A percentile compares a stretch with the other conserved stretches of the same genome.
Conservation (phyloP, 2,329 filamentous ascomycete species). For the Monosporascus sp. region DNA sequence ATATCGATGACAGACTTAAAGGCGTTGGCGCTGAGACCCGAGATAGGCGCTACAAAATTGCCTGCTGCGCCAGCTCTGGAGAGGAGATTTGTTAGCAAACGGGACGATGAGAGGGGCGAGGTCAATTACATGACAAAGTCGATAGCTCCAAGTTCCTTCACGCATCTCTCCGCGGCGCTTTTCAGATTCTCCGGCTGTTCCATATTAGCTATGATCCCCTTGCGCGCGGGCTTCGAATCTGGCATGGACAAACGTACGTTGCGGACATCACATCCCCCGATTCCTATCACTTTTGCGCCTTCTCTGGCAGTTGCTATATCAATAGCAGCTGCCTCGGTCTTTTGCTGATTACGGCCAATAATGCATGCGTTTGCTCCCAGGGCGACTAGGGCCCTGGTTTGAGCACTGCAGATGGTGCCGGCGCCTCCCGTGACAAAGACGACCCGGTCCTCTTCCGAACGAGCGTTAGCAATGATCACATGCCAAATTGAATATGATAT, state of each 20-base stretch:
- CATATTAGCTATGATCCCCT: not conserved
- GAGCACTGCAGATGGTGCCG: slow-evolving; percentile 88
- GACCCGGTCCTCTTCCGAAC: slow-evolving; percentile 67
- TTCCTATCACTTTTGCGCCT: slow-evolving; percentile 80
- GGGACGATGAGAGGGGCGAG: not conserved
- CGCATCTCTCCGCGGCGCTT: slow-evolving; percentile 72
- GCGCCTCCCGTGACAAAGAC: slow-evolving; percentile 94
- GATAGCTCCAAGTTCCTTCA: slow-evolving; percentile 76
- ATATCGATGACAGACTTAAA: slow-evolving; percentile 97
- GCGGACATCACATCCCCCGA: slow-evolving; percentile 76
- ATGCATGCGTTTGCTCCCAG: slow-evolving; percentile 93
- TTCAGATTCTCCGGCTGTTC: slow-evolving; percentile 57
- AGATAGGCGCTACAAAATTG: slow-evolving; percentile 87
- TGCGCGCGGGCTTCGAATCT: slow-evolving; percentile 17
- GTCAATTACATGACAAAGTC: slow-evolving; percentile 82
- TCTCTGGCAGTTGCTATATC: slow-evolving; percentile 75
- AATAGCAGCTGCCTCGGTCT: slow-evolving; percentile 74
- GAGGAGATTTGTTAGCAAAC: slow-evolving; percentile 1
- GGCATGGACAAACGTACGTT: slow-evolving; percentile 41
- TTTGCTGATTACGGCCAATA: slow-evolving; percentile 80
- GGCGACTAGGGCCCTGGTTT: slow-evolving; percentile 85
- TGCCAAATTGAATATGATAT: not conserved
- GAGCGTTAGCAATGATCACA: slow-evolving; percentile 7
- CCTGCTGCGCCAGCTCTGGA: slow-evolving; percentile 83
- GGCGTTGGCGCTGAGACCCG: slow-evolving; percentile 76